Percentiles rank a stretch among this genome's conserved stretches.
phyloP scores from a whole-genome alignment of 768 basidiomycete genomes.

The Psilocybe cubensis region DNA sequence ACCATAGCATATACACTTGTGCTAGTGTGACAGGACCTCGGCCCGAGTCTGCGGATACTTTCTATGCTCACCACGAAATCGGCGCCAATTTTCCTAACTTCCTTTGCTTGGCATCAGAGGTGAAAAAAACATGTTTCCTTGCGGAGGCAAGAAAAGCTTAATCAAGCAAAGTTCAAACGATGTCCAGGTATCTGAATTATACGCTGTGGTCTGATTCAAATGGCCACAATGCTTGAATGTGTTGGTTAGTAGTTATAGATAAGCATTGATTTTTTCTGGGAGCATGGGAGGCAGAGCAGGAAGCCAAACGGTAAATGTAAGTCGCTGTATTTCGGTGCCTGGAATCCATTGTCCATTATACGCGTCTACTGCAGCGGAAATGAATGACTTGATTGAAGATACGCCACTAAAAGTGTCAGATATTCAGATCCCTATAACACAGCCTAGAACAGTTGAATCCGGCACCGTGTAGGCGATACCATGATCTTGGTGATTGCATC shows the following conservation, averaged over 20 bases:
- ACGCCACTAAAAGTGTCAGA: conserved; percentile 43
- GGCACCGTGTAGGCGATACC: conserved; percentile 67
- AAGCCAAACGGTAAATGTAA: conserved; percentile 94
- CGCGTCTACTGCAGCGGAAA: conserved; percentile 62
- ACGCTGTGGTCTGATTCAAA: conserved; percentile 96
- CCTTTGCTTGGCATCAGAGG: conserved; percentile 98
- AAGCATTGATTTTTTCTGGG: conserved; percentile 16
- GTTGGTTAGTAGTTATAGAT: conserved; percentile 93
- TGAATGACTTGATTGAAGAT: conserved; percentile 38
- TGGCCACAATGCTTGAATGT: conserved; percentile 98
- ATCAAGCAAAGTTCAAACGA: conserved; percentile 48
- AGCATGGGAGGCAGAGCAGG: conserved; percentile 27
- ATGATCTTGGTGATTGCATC: conserved; percentile 55
- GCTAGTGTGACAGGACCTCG: conserved; percentile 63
- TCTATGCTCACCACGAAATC: conserved; percentile 89
- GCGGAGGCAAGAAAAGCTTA: conserved; percentile 62
- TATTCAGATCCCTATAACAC: conserved; percentile 52
- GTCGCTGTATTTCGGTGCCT: conserved; percentile 79
- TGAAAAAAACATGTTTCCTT: conserved; percentile 75
- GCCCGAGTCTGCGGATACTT: conserved; percentile 69
- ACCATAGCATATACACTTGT: conserved; percentile 88
- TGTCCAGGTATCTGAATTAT: conserved; percentile 85
- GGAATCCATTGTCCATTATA: conserved; percentile 89
- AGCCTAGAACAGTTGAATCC: conserved; percentile 69
- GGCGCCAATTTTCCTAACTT: conserved; percentile 96